Evolutionary conservation across 164 flowering plant genomes (phyloP).

Genomic region (Annona cherimola): DNA sequence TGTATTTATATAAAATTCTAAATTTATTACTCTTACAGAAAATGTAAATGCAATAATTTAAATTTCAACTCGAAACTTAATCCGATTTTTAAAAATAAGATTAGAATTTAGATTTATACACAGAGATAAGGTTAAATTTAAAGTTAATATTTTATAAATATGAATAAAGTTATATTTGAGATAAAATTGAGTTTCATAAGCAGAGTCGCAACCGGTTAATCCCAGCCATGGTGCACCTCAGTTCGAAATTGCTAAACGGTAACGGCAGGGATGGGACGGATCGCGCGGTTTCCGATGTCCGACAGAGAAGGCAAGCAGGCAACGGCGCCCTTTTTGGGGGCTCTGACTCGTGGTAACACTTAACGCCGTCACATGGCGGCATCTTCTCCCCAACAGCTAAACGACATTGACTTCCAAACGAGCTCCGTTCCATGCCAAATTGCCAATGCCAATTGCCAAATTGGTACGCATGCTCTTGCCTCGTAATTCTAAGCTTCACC

Average conservation of each 20-base stretch:
- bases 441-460: neutral
- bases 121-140: too few species aligned
- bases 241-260: neutral
- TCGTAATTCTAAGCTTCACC: neutral
- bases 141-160: too few species aligned
- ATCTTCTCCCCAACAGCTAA: neutral
- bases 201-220: too few species aligned
- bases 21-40: too few species aligned
- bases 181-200: too few species aligned
- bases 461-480: neutral
- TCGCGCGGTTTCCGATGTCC: neutral
- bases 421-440: neutral
- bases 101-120: too few species aligned
- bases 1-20: too few species aligned
- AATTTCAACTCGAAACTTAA: too few species aligned
- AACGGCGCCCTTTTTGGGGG: neutral
- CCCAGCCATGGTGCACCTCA: too few species aligned
- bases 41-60: too few species aligned
- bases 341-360: neutral
- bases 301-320: neutral
- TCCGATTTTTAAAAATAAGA: too few species aligned
- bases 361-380: neutral
- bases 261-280: slow-evolving; percentile 1
- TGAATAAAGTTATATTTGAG: too few species aligned
- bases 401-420: neutral